Base-by-base conservation (phyloP, 2,329 filamentous ascomycete species). In the Neopestalotiopsis sp. region DNA sequence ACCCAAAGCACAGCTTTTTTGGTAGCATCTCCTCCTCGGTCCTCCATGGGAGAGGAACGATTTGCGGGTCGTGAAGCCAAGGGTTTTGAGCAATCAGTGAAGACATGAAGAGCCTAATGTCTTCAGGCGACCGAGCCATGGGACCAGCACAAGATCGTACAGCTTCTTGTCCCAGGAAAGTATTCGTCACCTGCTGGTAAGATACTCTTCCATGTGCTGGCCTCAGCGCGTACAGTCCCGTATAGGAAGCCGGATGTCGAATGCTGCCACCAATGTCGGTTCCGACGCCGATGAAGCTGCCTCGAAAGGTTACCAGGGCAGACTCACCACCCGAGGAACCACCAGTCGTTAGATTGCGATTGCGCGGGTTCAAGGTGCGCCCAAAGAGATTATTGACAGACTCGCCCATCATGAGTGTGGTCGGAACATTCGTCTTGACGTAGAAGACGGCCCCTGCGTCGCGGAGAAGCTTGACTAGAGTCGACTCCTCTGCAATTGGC, bases 241-340 rank as follows among this genome's bases (percentile, higher is more conserved):
- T 82, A 69, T 83, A 84, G 0, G 80, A 80, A 0, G 84, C 82
- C 0, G 83, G 84, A 4, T 78, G 76, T 7, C 84, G 78, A 32
- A 85, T 81, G 6, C 81, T 83, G 3, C 84, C 84, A 0, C 82
- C 84, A 17, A 85, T 84, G 68, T 86, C 84, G 5, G 81, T 83
- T 2, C 84, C 84, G 24, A 85, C 74, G 4, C 82, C 83, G 38
- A 85, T 69, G 1, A 78, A 76, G 4, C 81, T 80, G 40, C 82
- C 82, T 57, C 78, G 76, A 38, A 84, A 80, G 1, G 80, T 81
- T 56, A 81, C 75, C 2, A 82, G 78, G 6, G 80, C 81, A 4
- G 67, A 89, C 75, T 92, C 90, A 13, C 91, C 91, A 20, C 91
- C 90, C 0, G 87, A 88, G 24, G 84, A 87, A 3, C 91, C 90